These are phyloP conservation scores for Mucor piriformis DNA, from an alignment of 371 early-diverging fungal species.

Conservation along the genomic window DNA sequence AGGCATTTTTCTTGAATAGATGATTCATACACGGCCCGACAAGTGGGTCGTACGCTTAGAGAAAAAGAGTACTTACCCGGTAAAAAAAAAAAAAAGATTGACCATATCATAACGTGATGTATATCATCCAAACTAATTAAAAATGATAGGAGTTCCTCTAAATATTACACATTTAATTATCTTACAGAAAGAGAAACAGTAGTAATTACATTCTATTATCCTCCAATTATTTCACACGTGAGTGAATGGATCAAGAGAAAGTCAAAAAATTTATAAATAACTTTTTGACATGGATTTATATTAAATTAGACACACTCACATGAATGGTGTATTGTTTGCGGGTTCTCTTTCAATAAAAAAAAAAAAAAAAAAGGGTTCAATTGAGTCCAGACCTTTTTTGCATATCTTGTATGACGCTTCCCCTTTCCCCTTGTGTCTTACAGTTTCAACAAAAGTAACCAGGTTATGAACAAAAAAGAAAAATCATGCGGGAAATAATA, in stretches of 20 bases:
- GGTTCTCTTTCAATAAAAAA: not conserved
- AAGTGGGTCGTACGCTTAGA: no score
- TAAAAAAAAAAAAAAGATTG: no score
- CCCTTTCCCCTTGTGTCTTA: no score
- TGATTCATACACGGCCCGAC: no score
- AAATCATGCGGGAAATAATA: not conserved
- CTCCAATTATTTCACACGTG: not conserved
- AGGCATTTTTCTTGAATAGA: no score
- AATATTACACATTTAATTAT: no score
- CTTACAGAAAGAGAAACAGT: not conserved
- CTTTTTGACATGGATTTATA: not conserved
- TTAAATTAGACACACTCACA: not conserved
- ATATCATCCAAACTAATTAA: no score
- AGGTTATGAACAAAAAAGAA: not conserved
- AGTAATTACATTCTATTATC: no score
- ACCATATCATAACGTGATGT: no score
- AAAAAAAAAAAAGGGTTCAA: no score
- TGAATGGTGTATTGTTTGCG: not conserved
- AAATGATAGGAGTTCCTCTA: no score
- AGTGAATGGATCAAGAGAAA: not conserved
- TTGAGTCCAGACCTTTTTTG: not conserved
- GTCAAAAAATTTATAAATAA: not conserved
- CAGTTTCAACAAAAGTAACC: not conserved
- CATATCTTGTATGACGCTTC: not conserved
- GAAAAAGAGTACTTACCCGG: no score